These are phyloP conservation scores for Phyllosticta citriasiana DNA, from an alignment of 2,329 filamentous ascomycete genomes.

Conservation along the genomic window DNA sequence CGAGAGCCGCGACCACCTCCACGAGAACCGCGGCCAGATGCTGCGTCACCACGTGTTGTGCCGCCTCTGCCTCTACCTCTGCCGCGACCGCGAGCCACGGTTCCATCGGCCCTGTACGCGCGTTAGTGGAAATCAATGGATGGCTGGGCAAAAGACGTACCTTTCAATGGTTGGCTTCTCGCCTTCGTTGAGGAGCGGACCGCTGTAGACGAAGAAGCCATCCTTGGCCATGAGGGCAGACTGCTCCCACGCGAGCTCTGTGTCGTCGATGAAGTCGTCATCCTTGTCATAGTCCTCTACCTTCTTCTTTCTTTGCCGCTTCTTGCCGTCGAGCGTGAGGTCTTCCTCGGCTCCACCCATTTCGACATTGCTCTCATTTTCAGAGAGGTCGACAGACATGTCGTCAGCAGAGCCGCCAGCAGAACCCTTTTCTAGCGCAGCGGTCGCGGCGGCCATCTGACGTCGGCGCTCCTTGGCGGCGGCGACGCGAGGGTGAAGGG, in stretches of 20 bases:
- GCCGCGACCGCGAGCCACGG: constrained; percentile 56
- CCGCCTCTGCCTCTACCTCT: constrained; percentile 44
- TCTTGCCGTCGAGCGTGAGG: constrained; percentile 27
- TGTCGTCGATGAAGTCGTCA: constrained; percentile 73
- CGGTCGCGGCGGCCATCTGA: constrained; percentile 79
- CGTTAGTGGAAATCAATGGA: constrained; percentile 13
- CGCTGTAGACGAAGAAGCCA: constrained; percentile 96
- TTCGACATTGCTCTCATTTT: constrained; percentile 73
- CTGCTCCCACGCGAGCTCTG: constrained; percentile 89
- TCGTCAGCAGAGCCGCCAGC: constrained; percentile 63
- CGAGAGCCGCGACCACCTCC: constrained; percentile 52
- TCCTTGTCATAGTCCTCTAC: constrained; percentile 58
- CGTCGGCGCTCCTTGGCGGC: constrained; percentile 80
- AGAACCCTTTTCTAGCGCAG: constrained; percentile 66
- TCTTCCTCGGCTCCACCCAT: constrained; percentile 55
- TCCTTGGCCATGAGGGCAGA: constrained; percentile 89
- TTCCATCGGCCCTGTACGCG: constrained; percentile 55
- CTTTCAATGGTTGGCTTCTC: constrained; percentile 62
- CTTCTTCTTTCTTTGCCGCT: constrained; percentile 73
- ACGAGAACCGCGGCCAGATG: constrained; percentile 25
- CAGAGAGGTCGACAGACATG: constrained; percentile 68
- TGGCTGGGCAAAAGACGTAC: constrained; percentile 29
- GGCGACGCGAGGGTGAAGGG: constrained; percentile 80
- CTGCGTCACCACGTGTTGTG: constrained; percentile 32
- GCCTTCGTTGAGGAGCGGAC: constrained; percentile 76